Evolutionary conservation across 352 stramenopile genomes (phyloP), one percentile per base, ranked within the genome.

Genomic region (Peronospora belbahrii): DNA sequence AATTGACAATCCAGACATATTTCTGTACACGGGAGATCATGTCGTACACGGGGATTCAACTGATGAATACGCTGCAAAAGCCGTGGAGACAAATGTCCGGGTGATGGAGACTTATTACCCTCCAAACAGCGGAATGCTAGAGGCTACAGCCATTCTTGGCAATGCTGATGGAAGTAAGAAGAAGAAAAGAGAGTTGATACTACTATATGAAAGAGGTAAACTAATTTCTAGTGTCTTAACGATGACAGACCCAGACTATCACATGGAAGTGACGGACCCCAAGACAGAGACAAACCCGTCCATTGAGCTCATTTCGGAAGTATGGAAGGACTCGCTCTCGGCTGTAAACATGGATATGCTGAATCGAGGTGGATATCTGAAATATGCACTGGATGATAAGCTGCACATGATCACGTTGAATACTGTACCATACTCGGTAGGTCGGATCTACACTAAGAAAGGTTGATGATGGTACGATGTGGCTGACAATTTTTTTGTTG

Each of bases 1-100:
- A 18, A 49, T 84, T 9, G 52, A 56, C 11, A 38, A 77, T 4
- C 83, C 83, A 0, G 73, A 89, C 14, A 39, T 92, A 17, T 75
- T 94, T 35, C 47, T 94, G 30, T 91, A 87, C 52, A 92, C 83
- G 17, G 83, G 83, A 9, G 83, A 94, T 49, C 69, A 86, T 53
- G 76, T 67, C 6, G 76, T 63, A 10, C 83, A 94, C 48, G 74
- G 75, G 0, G 2, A 67, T 0, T 83, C 78, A 48, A 70, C 64
- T 17, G 74, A 85, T 52, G 60, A 70, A 23, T 88, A 76, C 48
- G 59, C 90, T 41, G 61, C 70, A 5, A 59, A 68, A 23, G 72
- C 67, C 1, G 71, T 94, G 19, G 63, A 82, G 57, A 70, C 51
- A 13, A 88, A 88, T 34, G 70, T 94, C 4, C 48, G 59, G 7